Evolutionary conservation across 2,329 filamentous ascomycete species (phyloP), one percentile per base, ranked within the genome.

Genomic region (Arthrobotrys pseudoclavata): DNA sequence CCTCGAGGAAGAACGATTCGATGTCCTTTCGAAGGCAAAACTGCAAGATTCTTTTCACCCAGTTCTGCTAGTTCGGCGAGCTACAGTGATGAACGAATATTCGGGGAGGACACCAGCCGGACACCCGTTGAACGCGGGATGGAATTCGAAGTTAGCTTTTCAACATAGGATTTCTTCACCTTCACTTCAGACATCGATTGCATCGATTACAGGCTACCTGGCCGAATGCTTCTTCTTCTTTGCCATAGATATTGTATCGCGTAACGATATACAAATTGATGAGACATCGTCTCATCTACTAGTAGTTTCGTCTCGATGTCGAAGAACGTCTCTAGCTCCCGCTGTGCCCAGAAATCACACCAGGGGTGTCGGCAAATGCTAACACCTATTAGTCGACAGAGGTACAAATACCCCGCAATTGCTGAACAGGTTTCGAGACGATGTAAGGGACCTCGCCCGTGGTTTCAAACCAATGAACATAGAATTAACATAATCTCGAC

Each of bases 331-430:
- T 42, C 34, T 60, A 60, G 55, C 40, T 63, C 45, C 60, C 40
- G 60, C 61, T 52, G 40, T 24, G 48, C 48, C 63, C 48, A 67
- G 63, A 55, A 22, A 67, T 34, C 63, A 55, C 20, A 69, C 42
- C 40, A 69, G 53, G 66, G 66, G 55, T 24, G 15, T 52, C 52
- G 55, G 42, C 55, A 55, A 60, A 60, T 60, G 31, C 55, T 24
- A 60, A 34, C 47, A 45, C 48, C n/a, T 63, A 48, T 24, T 47
- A 48, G 60, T 63, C 42, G 57, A 22, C 45, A n/a, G 48, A 47
- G 60, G 68, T 64, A 57, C 53, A 50, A 12, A 42, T 72, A 72
- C 69, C 69, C 69, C 69, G 69, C 69, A 72, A 64, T 72, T 66
- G 42, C 37, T 64, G 50, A 26, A 20, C 60, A 60, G 69, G 69